Conservation (phyloP, 768 basidiomycete genomes). For the Cystofilobasidium capitatum region DNA sequence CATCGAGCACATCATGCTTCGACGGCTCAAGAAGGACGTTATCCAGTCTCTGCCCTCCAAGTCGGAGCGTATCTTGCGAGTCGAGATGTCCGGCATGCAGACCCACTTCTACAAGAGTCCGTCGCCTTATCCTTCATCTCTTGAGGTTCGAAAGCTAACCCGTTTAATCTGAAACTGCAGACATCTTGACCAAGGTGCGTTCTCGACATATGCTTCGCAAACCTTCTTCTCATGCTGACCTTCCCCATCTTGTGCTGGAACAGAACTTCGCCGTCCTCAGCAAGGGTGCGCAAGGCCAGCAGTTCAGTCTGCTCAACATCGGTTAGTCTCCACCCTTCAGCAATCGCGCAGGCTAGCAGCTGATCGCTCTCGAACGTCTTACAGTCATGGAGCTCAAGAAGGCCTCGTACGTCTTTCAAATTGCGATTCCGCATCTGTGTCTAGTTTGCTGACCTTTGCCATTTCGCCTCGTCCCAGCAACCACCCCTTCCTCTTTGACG, state of each 20-base stretch:
- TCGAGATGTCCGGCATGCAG: conserved; percentile 94
- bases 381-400: conserved; percentile 98
- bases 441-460: not conserved
- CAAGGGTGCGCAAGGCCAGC: conserved; percentile 64
- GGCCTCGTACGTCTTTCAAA: conserved; percentile 47
- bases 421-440: conserved; percentile 7
- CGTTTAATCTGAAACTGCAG: not conserved
- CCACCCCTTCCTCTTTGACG: conserved; percentile 95
- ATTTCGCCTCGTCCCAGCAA: conserved; percentile 46
- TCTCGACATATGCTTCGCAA: not conserved
- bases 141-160: not conserved
- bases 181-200: conserved; percentile 79
- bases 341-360: too few species aligned
- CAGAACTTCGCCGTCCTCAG: conserved; percentile 88
- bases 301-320: conserved; percentile 92
- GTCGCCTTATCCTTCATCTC: not conserved
- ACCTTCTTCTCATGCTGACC: not conserved
- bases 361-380: conserved; percentile 21
- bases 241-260: not conserved
- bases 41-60: conserved; percentile 92
- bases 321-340: conserved; percentile 43
- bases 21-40: conserved; percentile 90
- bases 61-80: conserved; percentile 92
- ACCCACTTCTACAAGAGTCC: conserved; percentile 90
- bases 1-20: conserved; percentile 84